A percentile compares a stretch with the other conserved stretches of the same genome.
Conservation (phyloP, 2,329 filamentous ascomycete genomes). For the Juglanconis oblonga region DNA sequence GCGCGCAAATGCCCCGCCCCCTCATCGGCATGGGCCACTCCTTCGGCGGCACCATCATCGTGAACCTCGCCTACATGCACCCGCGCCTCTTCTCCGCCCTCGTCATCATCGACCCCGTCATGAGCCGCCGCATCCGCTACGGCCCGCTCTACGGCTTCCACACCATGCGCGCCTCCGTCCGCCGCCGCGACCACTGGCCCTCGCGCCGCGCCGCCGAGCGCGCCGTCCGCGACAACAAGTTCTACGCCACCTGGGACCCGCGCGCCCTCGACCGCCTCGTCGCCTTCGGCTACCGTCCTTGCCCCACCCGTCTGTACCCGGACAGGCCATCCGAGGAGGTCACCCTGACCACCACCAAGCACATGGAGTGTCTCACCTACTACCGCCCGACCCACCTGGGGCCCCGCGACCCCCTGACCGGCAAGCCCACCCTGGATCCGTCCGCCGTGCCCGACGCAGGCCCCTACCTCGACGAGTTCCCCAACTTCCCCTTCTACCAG, state of each 20-base stretch:
- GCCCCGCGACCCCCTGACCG: conserved; percentile 31
- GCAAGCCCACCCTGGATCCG: conserved; percentile 36
- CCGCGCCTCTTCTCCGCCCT: conserved; percentile 75
- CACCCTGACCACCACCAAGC: conserved; percentile 77
- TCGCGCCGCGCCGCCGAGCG: conserved; percentile 66
- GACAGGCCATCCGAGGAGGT: conserved; percentile 45
- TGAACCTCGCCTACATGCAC: conserved; percentile 71
- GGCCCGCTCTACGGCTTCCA: conserved; percentile 34
- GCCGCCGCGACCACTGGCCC: conserved; percentile 79
- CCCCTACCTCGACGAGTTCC: conserved; percentile 29
- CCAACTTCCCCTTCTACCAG: conserved; percentile 61
- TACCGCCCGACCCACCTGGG: conserved; percentile 57
- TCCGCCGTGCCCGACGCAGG: conserved; percentile 45
- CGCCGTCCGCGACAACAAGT: conserved; percentile 65
- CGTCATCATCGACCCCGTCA: conserved; percentile 81
- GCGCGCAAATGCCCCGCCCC: conserved; percentile 74
- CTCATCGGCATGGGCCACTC: conserved; percentile 85
- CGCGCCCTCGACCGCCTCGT: conserved; percentile 75
- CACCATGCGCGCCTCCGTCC: conserved; percentile 59
- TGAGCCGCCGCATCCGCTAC: conserved; percentile 49
- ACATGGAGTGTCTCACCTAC: conserved; percentile 84
- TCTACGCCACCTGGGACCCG: conserved; percentile 80
- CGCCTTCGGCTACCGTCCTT: conserved; percentile 68
- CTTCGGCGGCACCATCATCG: conserved; percentile 75
- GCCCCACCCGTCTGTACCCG: conserved; percentile 62